Evolutionary conservation across 2,329 filamentous ascomycete genomes (phyloP), one percentile per base, ranked within the genome.

Genomic region (Fusarium chaquense): DNA sequence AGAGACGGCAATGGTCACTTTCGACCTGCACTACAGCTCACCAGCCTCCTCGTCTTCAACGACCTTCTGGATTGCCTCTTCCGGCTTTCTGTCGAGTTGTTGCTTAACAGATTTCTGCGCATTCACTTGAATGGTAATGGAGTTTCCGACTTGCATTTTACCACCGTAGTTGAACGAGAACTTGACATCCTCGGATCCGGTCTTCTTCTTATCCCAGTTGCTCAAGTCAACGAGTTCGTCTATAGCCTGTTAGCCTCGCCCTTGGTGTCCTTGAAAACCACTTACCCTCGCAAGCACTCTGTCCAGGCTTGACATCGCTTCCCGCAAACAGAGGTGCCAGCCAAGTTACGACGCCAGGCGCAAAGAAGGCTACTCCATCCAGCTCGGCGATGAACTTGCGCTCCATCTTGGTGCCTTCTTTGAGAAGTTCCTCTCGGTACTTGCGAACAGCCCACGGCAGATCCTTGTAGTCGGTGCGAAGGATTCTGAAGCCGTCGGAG

Each of bases 371-470:
- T 4, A 55, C 56, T 0, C 66, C 66, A 2, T 70, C 58, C 24
- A 67, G 22, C 33, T 67, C 67, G 1, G 66, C 62, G 6, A 70
- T 70, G 6, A 58, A 67, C 36, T 70, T 70, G 51, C 67, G 66
- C 26, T 70, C 62, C 35, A 54, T 41, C 22, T 26, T 10, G 2
- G 57, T 59, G 1, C 58, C 67, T 13, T 70, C 54, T 5, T 47
- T 40, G 3, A 70, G 20, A n/a, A 70, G 53, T 6, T 49, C 36
- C 30, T 70, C 67, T 13, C 55, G 46, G 3, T 54, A 62, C 26
- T 70, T 58, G 24, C 67, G 62, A 18, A 70, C 67, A 50, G 67
- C 52, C 67, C 65, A 69, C 1, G 67, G 65, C 0, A 69, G 32
- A 9, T 69, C 22, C 16, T 69, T 50, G 18, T 63, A 70, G 18